Base-by-base conservation (phyloP, 192 early-diverging fungal species). In the Jimgerdemannia flammicorona region DNA sequence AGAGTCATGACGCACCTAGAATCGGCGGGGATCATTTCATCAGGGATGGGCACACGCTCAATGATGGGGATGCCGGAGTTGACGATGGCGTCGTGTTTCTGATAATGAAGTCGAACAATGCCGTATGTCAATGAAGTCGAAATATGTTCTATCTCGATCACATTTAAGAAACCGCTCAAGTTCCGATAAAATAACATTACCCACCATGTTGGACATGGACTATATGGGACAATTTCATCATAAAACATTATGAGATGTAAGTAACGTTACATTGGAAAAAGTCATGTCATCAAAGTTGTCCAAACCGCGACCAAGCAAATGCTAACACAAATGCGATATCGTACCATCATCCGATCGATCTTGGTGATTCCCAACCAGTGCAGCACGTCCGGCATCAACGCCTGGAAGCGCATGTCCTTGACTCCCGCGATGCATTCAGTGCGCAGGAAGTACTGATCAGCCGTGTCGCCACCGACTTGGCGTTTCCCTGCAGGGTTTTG, bases 361-460 rank as follows among this genome's bases (percentile, higher is more conserved):
- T 95, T 95, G 72, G 88, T 87, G 72, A 98, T 93, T 39, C 96
- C 96, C 18, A 98, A 84, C 96, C 96, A 98, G 80, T 98, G 96
- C 80, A 98, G 84, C 4, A 95, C 94, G 78, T 98, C 96, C 14
- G 95, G 96, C 96, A 97, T 98, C 69, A 96, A 86, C 0, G 96
- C 95, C 74, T 98, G 96, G 92, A 96, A 98, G 3, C 96, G 90
- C 93, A 96, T 94, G 76, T 98, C 96, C 86, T 97, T 95, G 49
- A 95, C 93, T 63, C 95, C 94, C 39, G 95, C 95, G 72, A 96
- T 90, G 77, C 87, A 91, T 77, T 95, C 93, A 29, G 93, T 98
- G 59, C 95, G 87, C 72, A 91, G 78, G 79, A 98, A 98, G 84
- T 98, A 98, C 69, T 91, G 90, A 41, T 89, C 89, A 0, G 96